Evolutionary conservation across 805 yeast genomes (phyloP).

Genomic region (Pichia eremophila): DNA sequence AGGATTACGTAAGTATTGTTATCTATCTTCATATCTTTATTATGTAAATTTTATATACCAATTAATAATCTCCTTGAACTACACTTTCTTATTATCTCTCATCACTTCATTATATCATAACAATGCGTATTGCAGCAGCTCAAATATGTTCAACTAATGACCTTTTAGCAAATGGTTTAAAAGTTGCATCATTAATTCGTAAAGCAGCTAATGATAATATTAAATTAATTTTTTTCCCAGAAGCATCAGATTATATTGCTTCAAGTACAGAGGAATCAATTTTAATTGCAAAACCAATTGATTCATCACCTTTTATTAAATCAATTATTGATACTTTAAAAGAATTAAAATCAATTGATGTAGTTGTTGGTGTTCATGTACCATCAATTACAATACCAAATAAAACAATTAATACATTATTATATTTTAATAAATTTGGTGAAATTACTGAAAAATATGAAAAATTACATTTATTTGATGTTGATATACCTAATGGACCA

Average conservation of each 20-base stretch:
- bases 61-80: too few species aligned
- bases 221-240: conserved; percentile 75
- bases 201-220: conserved; percentile 56
- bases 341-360: conserved; percentile 39
- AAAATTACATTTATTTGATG: conserved; percentile 85
- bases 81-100: too few species aligned
- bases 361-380: conserved; percentile 85
- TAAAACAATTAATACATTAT: conserved; percentile 29
- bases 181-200: conserved; percentile 51
- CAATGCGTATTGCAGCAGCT: conserved; percentile 71
- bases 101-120: conserved; percentile 14
- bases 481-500: conserved; percentile 74
- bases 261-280: conserved; percentile 57
- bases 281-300: conserved; percentile 41
- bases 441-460: conserved; percentile 61
- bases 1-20: too few species aligned
- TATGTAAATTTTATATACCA: too few species aligned
- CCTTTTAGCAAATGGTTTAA: conserved; percentile 46
- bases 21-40: too few species aligned
- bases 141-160: conserved; percentile 73
- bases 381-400: conserved; percentile 30
- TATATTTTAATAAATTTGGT: conserved; percentile 65
- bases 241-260: conserved; percentile 85
- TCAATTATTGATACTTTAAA: conserved; percentile 39
- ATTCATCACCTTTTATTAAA: conserved; percentile 31